Evolutionary conservation across 2,329 filamentous ascomycete species (phyloP), one percentile per base, ranked within the genome.

Genomic region (Colletotrichum tanaceti): DNA sequence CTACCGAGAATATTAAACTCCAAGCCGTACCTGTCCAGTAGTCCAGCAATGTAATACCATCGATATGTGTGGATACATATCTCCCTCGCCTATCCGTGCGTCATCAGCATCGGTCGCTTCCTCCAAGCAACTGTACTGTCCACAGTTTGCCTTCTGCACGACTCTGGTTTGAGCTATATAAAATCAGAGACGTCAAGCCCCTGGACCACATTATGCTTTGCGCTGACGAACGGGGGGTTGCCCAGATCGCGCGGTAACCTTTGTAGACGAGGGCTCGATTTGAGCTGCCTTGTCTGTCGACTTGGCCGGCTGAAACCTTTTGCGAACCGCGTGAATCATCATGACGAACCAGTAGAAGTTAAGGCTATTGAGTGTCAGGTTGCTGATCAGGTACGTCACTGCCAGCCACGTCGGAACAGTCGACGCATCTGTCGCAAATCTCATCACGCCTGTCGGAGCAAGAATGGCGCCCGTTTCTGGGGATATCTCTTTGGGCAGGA

Each of bases 271-370:
- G n/a, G 77, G 64, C 28, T 79, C 73, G 14, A 24, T 53, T 6
- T 24, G 24, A 13, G 32, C 38, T 14, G 18, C 38, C 49, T 46
- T 65, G 5, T 65, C 68, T 24, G 38, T 50, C 38, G 35, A 32
- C 58, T 67, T 78, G 58, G 71, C 69, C 39, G 57, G 71, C 59
- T 63, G 71, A 75, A 96, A 96, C 32, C 93, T 86, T 82, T 92
- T 94, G 68, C 89, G 85, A 14, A 96, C 88, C 10, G 93, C 92
- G 68, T 88, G 85, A 71, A 97, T 89, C 93, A 97, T 97, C 86
- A 93, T 93, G 75, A 89, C 84, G 77, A 95, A 96, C 93, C 93
- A 97, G 80, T 90, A 92, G 75, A 92, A 89, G 80, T 97, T 97
- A 60, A 97, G 82, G 14, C 86, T 84, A 75, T 94, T 95, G 32